Evolutionary conservation across 768 basidiomycete species (phyloP).

Genomic region (Lactarius hatsudake): DNA sequence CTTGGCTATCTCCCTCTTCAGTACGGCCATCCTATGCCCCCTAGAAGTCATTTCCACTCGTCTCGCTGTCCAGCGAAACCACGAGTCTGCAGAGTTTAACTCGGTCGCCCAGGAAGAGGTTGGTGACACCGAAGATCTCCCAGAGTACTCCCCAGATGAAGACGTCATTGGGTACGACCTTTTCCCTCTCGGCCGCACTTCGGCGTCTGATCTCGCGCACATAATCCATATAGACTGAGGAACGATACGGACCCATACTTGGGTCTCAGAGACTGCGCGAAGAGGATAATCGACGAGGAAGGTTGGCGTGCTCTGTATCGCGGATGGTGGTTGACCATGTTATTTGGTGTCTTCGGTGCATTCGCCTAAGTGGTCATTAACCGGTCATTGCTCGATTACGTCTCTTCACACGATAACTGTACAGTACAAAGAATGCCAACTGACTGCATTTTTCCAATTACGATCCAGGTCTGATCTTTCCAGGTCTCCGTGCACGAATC

Average conservation of each 20-base stretch:
- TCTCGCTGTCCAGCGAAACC: constrained; percentile 82
- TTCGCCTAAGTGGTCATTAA: constrained; percentile 35
- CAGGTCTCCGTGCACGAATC: not conserved
- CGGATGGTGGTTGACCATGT: constrained; percentile 81
- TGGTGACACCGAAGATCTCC: constrained; percentile 55
- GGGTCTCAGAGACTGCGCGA: constrained; percentile 70
- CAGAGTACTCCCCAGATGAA: constrained; percentile 67
- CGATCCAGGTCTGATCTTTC: not conserved
- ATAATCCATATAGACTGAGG: constrained; percentile 36
- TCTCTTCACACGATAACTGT: constrained; percentile 5
- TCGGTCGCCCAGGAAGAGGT: constrained; percentile 73
- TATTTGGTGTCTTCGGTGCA: constrained; percentile 58
- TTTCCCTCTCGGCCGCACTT: not conserved
- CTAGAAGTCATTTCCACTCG: constrained; percentile 78
- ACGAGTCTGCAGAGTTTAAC: constrained; percentile 70
- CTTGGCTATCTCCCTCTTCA: constrained; percentile 51
- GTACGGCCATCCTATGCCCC: constrained; percentile 63
- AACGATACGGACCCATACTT: constrained; percentile 79
- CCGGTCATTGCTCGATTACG: not conserved
- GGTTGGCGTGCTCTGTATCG: constrained; percentile 71
- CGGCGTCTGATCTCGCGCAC: constrained; percentile 4
- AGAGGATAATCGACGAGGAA: constrained; percentile 76
- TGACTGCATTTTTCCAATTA: not conserved
- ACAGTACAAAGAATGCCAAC: not conserved
- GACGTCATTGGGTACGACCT: constrained; percentile 77